A percentile compares a stretch with the other conserved stretches of the same genome.
Evolutionary conservation across 805 yeast species (phyloP).

Genomic region (Yarrowia sp.): DNA sequence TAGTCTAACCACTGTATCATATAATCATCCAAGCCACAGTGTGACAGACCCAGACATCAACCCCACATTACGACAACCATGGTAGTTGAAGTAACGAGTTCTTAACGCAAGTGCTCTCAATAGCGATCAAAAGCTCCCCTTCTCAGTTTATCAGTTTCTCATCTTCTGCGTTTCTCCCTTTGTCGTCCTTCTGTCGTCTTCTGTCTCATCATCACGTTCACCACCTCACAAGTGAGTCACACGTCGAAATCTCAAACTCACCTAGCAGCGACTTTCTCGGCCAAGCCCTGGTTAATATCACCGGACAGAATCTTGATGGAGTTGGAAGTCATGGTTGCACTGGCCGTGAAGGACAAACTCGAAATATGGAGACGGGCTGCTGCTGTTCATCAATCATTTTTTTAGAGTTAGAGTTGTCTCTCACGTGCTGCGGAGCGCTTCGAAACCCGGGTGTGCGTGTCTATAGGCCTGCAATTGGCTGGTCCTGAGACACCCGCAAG

Average conservation of each 20-base stretch:
- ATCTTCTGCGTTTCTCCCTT: too few relatives aligned
- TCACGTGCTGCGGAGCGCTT: slow-evolving; percentile 6
- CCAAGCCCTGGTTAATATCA: slow-evolving; percentile 68
- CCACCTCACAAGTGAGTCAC: too few relatives aligned
- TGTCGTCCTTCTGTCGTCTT: too few relatives aligned
- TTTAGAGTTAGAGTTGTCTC: slow-evolving; percentile 19
- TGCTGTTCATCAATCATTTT: slow-evolving; percentile 16
- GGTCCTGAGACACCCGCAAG: neutral
- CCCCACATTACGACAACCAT: too few relatives aligned
- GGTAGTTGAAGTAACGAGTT: too few relatives aligned
- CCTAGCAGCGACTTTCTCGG: slow-evolving; percentile 66
- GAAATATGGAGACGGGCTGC: slow-evolving; percentile 4
- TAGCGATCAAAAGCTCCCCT: too few relatives aligned
- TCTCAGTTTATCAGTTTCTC: too few relatives aligned
- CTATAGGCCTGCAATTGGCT: neutral
- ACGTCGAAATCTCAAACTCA: slow-evolving; percentile 11
- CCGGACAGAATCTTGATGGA: slow-evolving; percentile 60
- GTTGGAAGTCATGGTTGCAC: slow-evolving; percentile 42
- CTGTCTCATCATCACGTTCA: too few relatives aligned
- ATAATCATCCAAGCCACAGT: too few relatives aligned
- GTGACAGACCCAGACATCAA: too few relatives aligned
- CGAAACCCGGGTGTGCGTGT: neutral
- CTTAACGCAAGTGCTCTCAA: too few relatives aligned
- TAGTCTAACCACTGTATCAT: too few relatives aligned
- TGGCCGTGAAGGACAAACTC: slow-evolving; percentile 22